Evolutionary conservation across 257 asterid species (phyloP), one percentile per base, ranked within the genome.

Genomic region (Salvia hispanica): DNA sequence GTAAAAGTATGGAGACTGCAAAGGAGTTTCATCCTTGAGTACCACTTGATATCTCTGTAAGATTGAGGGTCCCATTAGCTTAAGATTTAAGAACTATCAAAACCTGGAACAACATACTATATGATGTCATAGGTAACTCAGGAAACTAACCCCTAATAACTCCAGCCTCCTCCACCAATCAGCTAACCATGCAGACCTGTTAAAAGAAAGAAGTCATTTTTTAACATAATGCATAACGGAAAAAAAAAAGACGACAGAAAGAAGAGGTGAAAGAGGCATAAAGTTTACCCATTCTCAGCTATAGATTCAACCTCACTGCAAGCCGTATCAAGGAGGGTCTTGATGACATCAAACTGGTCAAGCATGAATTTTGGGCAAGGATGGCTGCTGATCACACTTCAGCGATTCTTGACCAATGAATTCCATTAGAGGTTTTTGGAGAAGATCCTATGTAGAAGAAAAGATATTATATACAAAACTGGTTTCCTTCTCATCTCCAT

Each of bases 351-450:
- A 75, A 25, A 84, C 58, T 89, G 72, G 72, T 78, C 90, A 64
- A 51, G 78, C 42, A 58, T 75, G 73, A 65, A 63, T 61, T 59
- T 75, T 64, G 78, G 65, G 55, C 68, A 78, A 69, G 81, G 66
- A 67, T 72, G 80, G 58, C 61, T 60, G 68, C 71, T 70, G 7
- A 62, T 53, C 67, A 77, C 88, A 14, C 72, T 79, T 69, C 68
- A 13, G 79, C 67, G 77, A 64, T 83, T 84, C 91, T 72, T 76
- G 86, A 47, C 80, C 82, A 73, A 94, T 80, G 58, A 87, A 73
- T 57, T 82, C 83, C 80, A 83, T 43, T 25, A 87, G 85, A 40
- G 97, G 96, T 79, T 88, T 95, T 67, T 87, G 95, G 67, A 94
- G 86, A 31, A 84, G 62, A 74, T 85, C 96, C 98, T 92, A 72